Percentiles rank a stretch among this genome's conserved stretches.
These are phyloP conservation scores for Fraxinus greggii DNA, from an alignment of 305 asterid genomes.

Conservation along the genomic window DNA sequence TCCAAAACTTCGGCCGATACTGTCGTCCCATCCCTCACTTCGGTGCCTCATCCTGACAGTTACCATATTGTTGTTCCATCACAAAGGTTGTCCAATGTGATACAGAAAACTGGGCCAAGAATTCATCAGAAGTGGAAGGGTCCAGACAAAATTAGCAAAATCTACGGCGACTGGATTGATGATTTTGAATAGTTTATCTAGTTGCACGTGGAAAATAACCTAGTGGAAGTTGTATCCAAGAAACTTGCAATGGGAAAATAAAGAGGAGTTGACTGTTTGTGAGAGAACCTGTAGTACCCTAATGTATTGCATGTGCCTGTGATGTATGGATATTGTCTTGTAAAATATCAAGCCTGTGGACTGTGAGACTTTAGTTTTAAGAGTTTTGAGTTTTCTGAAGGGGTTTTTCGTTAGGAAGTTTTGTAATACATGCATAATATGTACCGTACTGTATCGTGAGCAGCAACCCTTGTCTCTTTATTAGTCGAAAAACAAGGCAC, in stretches of 20 bases:
- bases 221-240: neutral
- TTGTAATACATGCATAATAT: neutral
- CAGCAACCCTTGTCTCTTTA: neutral
- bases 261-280: neutral
- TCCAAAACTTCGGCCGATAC: slow-evolving; percentile 38
- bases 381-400: neutral
- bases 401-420: neutral
- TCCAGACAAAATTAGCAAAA: slow-evolving; percentile 83
- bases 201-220: neutral
- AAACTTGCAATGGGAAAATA: neutral
- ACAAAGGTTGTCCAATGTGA: slow-evolving; percentile 52
- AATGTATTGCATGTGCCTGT: neutral
- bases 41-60: slow-evolving; percentile 52
- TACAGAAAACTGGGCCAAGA: slow-evolving; percentile 57
- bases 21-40: slow-evolving; percentile 30
- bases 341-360: slow-evolving; percentile 24
- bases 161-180: slow-evolving; percentile 94
- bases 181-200: slow-evolving; percentile 44
- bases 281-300: neutral
- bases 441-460: neutral
- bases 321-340: slow-evolving; percentile 27
- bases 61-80: slow-evolving; percentile 53
- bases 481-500: neutral
- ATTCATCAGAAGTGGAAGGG: slow-evolving; percentile 77
- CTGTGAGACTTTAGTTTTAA: neutral